Base-by-base conservation (phyloP, 2,329 filamentous ascomycete genomes). In the Penicillium sp. region DNA sequence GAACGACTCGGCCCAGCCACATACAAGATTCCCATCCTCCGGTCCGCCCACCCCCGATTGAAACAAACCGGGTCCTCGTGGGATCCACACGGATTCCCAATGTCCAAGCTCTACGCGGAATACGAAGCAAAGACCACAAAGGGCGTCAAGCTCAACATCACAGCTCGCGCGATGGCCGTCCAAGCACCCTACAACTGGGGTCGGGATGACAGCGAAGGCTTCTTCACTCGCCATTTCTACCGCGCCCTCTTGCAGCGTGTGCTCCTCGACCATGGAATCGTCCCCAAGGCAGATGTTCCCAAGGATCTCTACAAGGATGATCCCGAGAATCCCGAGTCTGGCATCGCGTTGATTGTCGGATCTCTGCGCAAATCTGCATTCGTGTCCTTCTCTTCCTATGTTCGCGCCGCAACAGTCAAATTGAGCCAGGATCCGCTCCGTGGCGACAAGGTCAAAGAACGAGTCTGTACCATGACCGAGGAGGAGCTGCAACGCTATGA, bases 181-280 rank as follows among this genome's bases (percentile, higher is more conserved):
- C 94, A 99, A 76, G 94, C 94, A 7, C 92, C 94, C 1, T 81
- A 87, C 55, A 99, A 99, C 76, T 99, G 94, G 94, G 89, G 88
- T 2, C 78, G 80, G 22, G 78, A 81, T 27, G 92, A 96, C 56
- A 95, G 90, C 69, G 88, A 92, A 48, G 81, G 79, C 7, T 99
- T 97, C 76, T 97, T 99, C 77, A 90, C 87, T 0, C 84, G 93
- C 0, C 94, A 99, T 72, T 96, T 94, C 74, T 99, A 88, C 77
- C 89, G 94, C 42, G 90, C 94, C 0, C 80, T 97, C 0, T 79
- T 97, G 21, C 94, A 99, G 72, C 88, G 88, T 55, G 88, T 99
- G n/a, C 92, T 97, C 58, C 81, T 97, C 0, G 94, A 99, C 68
- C 83, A 83, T 29, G 89, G 88, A 2, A 84, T 97, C 24, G 85